Percentiles rank a stretch among this genome's conserved stretches.
Evolutionary conservation across 108 stramenopile genomes (phyloP).

Genomic region (Fistulifera pelliculosa): DNA sequence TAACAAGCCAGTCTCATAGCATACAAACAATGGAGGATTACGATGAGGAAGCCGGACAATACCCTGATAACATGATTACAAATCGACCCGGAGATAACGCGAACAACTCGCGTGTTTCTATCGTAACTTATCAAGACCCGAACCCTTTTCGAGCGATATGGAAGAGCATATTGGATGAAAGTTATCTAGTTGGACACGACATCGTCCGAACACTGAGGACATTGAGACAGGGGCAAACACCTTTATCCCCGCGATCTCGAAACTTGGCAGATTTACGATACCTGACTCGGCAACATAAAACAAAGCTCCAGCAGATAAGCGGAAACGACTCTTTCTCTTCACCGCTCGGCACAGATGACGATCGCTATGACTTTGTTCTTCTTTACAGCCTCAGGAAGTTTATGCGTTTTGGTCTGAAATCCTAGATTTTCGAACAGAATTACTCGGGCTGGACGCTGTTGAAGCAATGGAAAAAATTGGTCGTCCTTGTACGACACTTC

Average conservation of each 20-base stretch:
- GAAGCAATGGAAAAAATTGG: constrained; percentile 13
- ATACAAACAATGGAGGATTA: no score
- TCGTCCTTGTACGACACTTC: neutral
- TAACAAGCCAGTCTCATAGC: no score
- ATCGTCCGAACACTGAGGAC: no score
- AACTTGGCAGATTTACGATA: constrained; percentile 24
- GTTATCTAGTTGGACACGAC: no score
- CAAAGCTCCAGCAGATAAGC: constrained; percentile 19
- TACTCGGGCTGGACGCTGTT: constrained; percentile 36
- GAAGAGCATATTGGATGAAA: no score
- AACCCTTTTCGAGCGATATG: no score
- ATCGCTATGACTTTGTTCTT: constrained; percentile 73
- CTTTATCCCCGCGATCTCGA: constrained; percentile 23
- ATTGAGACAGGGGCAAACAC: constrained; percentile 10
- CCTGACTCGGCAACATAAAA: constrained; percentile 28
- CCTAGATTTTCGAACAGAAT: constrained; percentile 75
- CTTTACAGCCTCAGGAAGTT: constrained; percentile 62
- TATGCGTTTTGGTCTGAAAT: constrained; percentile 74
- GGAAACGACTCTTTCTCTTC: no score
- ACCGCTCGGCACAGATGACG: constrained; percentile 7
- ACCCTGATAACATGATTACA: no score
- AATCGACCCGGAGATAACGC: no score
- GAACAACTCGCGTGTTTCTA: no score
- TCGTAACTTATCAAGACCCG: no score
- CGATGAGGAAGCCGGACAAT: no score